Percentiles rank a stretch among this genome's conserved stretches.
phyloP scores from a whole-genome alignment of 768 basidiomycete species.

The Mycena chlorophos region DNA sequence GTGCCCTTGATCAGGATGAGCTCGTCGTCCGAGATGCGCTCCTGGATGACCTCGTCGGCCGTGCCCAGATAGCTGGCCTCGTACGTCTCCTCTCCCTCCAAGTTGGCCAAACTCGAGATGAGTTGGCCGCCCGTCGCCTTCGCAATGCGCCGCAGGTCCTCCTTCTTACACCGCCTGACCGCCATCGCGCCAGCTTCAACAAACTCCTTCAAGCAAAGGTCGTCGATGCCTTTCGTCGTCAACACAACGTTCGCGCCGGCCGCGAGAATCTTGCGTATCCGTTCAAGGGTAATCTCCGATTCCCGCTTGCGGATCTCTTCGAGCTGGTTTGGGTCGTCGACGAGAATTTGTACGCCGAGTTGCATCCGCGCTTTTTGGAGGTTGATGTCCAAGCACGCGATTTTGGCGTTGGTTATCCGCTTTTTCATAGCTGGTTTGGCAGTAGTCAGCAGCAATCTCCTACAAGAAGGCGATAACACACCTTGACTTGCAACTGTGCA shows the following conservation, averaged over 20 bases:
- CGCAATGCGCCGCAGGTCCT: conserved; percentile 94
- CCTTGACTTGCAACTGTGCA: conserved; percentile 99
- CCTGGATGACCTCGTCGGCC: conserved; percentile 95
- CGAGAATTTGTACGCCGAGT: conserved; percentile 93
- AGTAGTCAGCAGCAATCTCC: conserved; percentile 2
- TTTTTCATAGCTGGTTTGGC: conserved; percentile 87
- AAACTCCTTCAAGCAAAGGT: conserved; percentile 96
- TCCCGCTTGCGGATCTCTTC: conserved; percentile 96
- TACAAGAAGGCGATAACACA: conserved; percentile 32
- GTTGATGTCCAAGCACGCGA: conserved; percentile 98
- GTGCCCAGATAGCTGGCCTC: conserved; percentile 87
- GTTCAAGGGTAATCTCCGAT: conserved; percentile 92
- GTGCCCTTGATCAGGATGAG: conserved; percentile 97
- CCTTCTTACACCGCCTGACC: conserved; percentile 95
- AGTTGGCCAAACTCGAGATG: conserved; percentile 88
- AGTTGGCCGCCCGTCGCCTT: conserved; percentile 95
- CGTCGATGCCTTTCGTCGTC: conserved; percentile 98
- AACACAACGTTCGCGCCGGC: conserved; percentile 95
- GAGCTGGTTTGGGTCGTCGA: conserved; percentile 93
- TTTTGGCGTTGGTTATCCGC: conserved; percentile 88
- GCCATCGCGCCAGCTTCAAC: conserved; percentile 99
- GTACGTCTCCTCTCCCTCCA: conserved; percentile 97
- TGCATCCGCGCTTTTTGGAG: conserved; percentile 97
- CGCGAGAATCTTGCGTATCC: conserved; percentile 92
- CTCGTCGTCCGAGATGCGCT: conserved; percentile 98